Evolutionary conservation across 2,329 filamentous ascomycete species (phyloP).

Genomic region (Beauveria caledonica): DNA sequence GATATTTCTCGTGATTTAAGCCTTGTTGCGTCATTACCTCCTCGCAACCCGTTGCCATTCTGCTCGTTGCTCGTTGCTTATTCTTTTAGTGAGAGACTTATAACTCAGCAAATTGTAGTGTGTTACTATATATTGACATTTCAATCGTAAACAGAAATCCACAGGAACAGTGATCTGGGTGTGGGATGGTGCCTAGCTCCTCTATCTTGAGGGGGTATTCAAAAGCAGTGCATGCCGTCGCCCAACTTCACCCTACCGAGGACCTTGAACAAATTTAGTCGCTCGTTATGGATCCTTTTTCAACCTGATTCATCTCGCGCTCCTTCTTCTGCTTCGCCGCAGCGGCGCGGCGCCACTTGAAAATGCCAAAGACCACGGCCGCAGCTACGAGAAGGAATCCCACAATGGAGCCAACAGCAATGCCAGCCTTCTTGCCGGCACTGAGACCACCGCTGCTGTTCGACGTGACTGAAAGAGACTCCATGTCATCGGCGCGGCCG

Average conservation of each 20-base stretch:
- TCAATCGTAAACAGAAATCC: background rate
- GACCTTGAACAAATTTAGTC: background rate
- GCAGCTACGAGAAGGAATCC: background rate
- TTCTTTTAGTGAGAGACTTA: too few species aligned
- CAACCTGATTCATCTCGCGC: background rate
- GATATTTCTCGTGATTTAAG: too few species aligned
- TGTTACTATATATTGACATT: background rate
- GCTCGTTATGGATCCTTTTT: background rate
- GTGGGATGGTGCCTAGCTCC: background rate
- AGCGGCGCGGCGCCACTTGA: background rate
- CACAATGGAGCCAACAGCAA: background rate
- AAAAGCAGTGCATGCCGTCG: too few species aligned
- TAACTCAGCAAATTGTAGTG: too few species aligned
- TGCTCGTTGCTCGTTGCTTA: too few species aligned
- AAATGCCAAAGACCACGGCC: background rate
- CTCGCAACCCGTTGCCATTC: too few species aligned
- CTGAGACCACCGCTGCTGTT: background rate
- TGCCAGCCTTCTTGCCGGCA: background rate
- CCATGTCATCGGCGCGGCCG: background rate
- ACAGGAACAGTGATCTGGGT: background rate
- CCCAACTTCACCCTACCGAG: background rate
- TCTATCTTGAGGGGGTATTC: too few species aligned
- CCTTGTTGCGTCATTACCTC: too few species aligned
- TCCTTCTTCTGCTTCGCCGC: background rate
- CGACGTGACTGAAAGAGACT: background rate